Conservation (phyloP, 306 rosid species). For the Abrus pulchellus region DNA sequence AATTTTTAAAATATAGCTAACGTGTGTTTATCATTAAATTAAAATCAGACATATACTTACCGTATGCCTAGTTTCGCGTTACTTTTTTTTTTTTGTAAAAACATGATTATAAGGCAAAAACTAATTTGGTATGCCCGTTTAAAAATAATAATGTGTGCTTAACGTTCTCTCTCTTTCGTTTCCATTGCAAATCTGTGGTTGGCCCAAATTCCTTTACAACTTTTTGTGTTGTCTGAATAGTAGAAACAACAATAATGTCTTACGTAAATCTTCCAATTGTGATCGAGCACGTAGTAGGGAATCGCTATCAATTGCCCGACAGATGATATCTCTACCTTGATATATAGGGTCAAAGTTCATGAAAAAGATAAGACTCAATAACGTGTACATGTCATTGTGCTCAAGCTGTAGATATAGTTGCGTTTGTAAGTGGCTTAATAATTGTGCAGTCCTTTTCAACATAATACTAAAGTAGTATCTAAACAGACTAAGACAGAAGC, state of each 20-base stretch:
- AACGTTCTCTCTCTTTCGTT: not conserved
- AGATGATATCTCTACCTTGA: not conserved
- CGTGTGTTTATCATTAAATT: no score
- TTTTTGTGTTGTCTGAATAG: constrained; percentile 14
- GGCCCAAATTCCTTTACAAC: constrained; percentile 9
- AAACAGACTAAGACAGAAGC: not conserved
- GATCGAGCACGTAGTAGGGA: not conserved
- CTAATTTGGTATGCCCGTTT: no score
- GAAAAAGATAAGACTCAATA: constrained; percentile 27
- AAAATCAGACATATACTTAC: no score
- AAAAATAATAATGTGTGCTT: not conserved
- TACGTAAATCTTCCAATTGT: constrained; percentile 11
- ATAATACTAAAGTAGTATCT: constrained; percentile 1
- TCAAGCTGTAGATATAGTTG: constrained; percentile 26
- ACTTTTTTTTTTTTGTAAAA: no score
- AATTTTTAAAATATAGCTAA: no score
- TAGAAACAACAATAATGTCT: constrained; percentile 32
- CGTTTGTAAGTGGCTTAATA: constrained; percentile 14
- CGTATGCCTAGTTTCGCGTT: no score
- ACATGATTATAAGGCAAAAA: no score
- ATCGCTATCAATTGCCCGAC: constrained; percentile 39
- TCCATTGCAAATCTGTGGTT: not conserved
- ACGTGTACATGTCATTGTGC: constrained; percentile 21
- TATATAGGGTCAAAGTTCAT: constrained; percentile 21
- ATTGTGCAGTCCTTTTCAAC: constrained; percentile 42